Evolutionary conservation across 768 basidiomycete species (phyloP), one percentile per base, ranked within the genome.

Genomic region (Boletellus emodensis): DNA sequence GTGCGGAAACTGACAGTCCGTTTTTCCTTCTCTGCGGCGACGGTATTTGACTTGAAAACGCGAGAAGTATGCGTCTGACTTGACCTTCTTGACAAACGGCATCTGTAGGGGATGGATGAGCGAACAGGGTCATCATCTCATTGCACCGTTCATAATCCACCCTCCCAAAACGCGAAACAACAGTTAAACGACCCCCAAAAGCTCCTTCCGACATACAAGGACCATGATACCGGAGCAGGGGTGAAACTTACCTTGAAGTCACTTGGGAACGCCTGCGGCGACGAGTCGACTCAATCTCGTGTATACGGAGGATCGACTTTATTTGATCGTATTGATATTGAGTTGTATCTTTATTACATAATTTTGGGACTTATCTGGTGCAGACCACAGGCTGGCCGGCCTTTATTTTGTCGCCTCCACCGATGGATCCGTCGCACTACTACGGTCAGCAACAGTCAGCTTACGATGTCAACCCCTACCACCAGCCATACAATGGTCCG

Each of bases 31-130:
- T 70, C 94, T 85, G 60, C 96, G 80, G 67, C 96, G 80, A 69
- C 95, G 90, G 75, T 96, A 96, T 79, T 98, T 98, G 65, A 98
- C 94, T 78, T 96, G 93, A 81, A 87, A 96, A 57, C 94, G 85
- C 55, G 94, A 96, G 78, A 92, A 96, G 86, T 97, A 97, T 65
- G 95, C 91, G 70, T 84, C 83, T 65, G 90, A 90, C 81, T 99
- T 97, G 78, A 94, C 71, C 61, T 87, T 86, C 78, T 97, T 97
- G 79, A 96, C 88, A 82, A 96, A 98, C 54, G 94, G 95, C 95
- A 92, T 90, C 79, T 79, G 46, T 15, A 36, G 30, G 40, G 52
- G 47, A 36, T 40, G 30, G 42, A 52, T 68, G 53, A 70, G 58
- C 20, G 7, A 51, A 37, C 37, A 40, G 36, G 38, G 24, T 30